These are phyloP conservation scores for Pestalotiopsis sp. DNA, from an alignment of 2,329 filamentous ascomycete genomes.

Conservation along the genomic window DNA sequence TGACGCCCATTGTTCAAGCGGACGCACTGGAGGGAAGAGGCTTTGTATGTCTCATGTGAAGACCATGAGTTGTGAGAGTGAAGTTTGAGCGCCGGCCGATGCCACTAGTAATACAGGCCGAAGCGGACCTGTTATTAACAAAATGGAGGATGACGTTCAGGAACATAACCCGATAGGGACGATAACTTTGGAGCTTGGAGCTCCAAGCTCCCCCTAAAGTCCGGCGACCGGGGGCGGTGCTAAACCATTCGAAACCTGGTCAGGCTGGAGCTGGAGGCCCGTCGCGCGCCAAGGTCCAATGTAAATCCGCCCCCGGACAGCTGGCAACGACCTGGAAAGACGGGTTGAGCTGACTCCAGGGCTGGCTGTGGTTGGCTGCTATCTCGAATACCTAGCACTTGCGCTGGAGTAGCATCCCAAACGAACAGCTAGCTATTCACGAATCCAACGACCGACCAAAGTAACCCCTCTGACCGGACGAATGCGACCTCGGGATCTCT, in stretches of 20 bases:
- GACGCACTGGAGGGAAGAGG: neutral
- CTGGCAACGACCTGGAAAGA: neutral
- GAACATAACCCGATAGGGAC: neutral
- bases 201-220: neutral
- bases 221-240: neutral
- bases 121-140: neutral
- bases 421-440: neutral
- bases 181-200: neutral
- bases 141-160: neutral
- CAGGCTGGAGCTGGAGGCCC: neutral
- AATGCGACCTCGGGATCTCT: neutral
- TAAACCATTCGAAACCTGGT: neutral
- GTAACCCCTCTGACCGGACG: neutral
- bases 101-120: neutral
- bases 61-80: neutral
- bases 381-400: neutral
- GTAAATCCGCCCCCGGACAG: conserved; percentile 10
- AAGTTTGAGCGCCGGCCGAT: neutral
- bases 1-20: conserved; percentile 3
- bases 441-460: neutral
- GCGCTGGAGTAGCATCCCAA: neutral
- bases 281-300: neutral
- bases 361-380: neutral
- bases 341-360: neutral
- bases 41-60: neutral